Base-by-base conservation (phyloP, 2,329 filamentous ascomycete species). In the Simplicillium aogashimaense region DNA sequence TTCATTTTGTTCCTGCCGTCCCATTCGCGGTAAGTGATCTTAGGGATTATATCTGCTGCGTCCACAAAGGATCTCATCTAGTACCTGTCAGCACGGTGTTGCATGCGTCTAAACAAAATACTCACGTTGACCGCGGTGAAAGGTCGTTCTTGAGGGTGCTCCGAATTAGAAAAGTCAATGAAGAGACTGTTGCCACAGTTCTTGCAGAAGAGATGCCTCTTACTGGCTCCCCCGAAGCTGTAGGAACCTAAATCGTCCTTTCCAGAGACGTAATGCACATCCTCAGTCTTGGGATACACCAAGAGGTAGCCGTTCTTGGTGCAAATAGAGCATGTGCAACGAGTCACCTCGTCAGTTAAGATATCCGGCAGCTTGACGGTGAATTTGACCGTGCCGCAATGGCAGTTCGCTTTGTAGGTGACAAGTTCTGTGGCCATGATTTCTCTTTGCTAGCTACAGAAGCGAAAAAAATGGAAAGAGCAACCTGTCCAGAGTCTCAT, bases 291-390 rank as follows among this genome's bases (percentile, higher is more conserved):
- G 7, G 35, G 25, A 30, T 37, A 37, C 4, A 36, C 35, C 4
- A 41, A 13, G 8, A 41, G 35, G 20, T 41, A 37, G 25, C 39
- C 39, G n/a, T 41, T 41, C 35, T 33, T 32, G 17, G 29, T 34
- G 34, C 39, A 41, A 29, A 41, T 38, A 17, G 39, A 41, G 35
- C 39, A 41, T 13, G 37, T 41, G 39, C 39, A 41, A 12, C 20
- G 28, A 2, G 15, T 30, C 10, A 40, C 14, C 17, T 10, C 15
- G 7, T 29, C 17, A 15, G 12, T 14, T 4, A 20, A 33, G 11
- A 36, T 25, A 12, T 40, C 32, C 5, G 39, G 39, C 33, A 36
- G 39, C 20, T 32, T 29, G 25, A 16, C 33, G 11, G 39, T 35
- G 17, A 40, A 36, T 17, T 30, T 36, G 18, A 40, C 28, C 4